Percentiles rank a stretch among this genome's conserved stretches.
Conservation (phyloP, 495 filamentous ascomycete genomes). For the Aspergillus heteromorphus region DNA sequence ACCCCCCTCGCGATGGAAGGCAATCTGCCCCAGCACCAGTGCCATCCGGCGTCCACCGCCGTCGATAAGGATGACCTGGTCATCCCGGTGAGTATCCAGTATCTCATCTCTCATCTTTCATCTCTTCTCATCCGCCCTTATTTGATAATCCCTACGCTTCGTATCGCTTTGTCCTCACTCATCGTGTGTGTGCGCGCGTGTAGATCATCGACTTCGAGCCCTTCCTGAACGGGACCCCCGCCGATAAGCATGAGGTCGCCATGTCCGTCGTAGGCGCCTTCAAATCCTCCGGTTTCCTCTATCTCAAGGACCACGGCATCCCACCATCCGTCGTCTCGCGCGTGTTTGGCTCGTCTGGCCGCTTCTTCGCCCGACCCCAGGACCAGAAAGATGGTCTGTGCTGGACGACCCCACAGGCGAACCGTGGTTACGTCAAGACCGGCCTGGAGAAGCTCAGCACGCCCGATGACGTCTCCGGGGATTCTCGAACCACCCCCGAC, state of each 20-base stretch:
- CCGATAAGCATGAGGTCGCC: constrained; percentile 61
- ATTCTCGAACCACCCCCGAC: constrained; percentile 60
- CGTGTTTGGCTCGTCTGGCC: constrained; percentile 66
- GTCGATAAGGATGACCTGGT: constrained; percentile 61
- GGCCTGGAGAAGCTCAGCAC: constrained; percentile 74
- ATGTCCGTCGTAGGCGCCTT: constrained; percentile 72
- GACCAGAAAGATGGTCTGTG: constrained; percentile 63
- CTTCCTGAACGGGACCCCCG: constrained; percentile 60
- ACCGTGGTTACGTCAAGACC: constrained; percentile 70
- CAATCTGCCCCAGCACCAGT: constrained; percentile 17
- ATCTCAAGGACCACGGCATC: constrained; percentile 75
- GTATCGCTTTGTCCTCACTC: background rate
- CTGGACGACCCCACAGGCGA: constrained; percentile 68
- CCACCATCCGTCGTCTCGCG: constrained; percentile 49
- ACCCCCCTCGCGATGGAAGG: constrained; percentile 13
- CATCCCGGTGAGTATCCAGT: constrained; percentile 54
- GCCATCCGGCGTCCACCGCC: constrained; percentile 36
- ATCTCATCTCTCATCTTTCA: too few relatives aligned
- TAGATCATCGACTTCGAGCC: constrained; percentile 83
- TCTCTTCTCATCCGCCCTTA: background rate
- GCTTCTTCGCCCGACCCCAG: constrained; percentile 70
- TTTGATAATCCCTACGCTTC: background rate
- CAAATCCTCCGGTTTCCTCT: constrained; percentile 83
- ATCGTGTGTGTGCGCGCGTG: background rate
- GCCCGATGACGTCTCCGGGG: constrained; percentile 49